Percentiles rank a stretch among this genome's conserved stretches.
Evolutionary conservation across 257 asterid species (phyloP).

Genomic region (Solanum chiquidenum): DNA sequence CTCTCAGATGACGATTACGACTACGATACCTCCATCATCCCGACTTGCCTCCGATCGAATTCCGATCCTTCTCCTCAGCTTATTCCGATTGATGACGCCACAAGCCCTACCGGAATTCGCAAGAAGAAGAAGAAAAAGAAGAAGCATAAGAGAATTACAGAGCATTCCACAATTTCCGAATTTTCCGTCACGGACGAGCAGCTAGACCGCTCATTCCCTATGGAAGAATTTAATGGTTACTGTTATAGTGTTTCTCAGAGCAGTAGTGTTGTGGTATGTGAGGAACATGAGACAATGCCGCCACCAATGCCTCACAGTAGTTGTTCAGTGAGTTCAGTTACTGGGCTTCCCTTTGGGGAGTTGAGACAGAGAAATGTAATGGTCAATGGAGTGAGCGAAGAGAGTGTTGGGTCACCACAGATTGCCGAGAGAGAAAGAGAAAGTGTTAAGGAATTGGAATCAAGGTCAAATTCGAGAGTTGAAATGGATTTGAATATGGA

Average conservation of each 20-base stretch:
- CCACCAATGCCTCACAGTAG: conserved; percentile 22
- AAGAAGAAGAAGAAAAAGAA: conserved; percentile 29
- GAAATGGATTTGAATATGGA: conserved; percentile 25
- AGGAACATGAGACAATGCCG: conserved; percentile 23
- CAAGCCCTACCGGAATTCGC: conserved; percentile 10
- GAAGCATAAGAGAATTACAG: conserved; percentile 29
- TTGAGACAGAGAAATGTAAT: conserved; percentile 81
- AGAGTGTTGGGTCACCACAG: conserved; percentile 12
- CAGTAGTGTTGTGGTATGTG: conserved; percentile 13
- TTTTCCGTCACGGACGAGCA: conserved; percentile 19
- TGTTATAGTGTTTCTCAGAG: conserved; percentile 3
- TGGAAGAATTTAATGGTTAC: background rate
- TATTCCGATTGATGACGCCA: conserved; percentile 4
- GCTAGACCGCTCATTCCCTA: conserved; percentile 8
- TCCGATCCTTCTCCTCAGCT: conserved; percentile 36
- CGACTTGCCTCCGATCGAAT: conserved; percentile 24
- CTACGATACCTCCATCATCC: background rate
- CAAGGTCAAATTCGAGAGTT: conserved; percentile 10
- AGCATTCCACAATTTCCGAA: conserved; percentile 10
- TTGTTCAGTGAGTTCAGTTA: conserved; percentile 18
- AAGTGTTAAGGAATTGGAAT: conserved; percentile 13
- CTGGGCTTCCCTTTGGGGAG: conserved; percentile 35
- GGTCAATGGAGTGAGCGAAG: conserved; percentile 35
- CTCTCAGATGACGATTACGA: conserved; percentile 25
- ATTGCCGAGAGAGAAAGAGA: conserved; percentile 21